Conservation (phyloP, 192 early-diverging fungal species). For the Glomus cerebriforme region DNA sequence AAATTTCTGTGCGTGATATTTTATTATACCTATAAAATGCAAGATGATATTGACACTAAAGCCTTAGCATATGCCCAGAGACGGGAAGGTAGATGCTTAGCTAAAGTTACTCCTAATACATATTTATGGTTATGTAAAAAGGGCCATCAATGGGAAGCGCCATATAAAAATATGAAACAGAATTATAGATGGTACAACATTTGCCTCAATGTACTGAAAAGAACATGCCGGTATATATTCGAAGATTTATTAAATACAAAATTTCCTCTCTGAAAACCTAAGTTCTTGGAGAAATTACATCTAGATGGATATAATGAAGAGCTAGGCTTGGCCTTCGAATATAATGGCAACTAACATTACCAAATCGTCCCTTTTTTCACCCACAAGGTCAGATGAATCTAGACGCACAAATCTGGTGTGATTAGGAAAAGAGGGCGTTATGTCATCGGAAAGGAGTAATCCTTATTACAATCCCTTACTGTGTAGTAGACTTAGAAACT, state of each 20-base stretch:
- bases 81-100: no score
- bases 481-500: no score
- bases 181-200: no score
- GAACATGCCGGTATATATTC: background rate
- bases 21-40: no score
- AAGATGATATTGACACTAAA: no score
- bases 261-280: background rate
- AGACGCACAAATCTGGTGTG: background rate
- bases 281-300: no score
- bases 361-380: background rate
- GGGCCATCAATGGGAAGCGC: background rate
- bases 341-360: background rate
- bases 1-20: no score
- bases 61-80: no score
- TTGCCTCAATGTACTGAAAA: no score
- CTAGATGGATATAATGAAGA: background rate
- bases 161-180: no score
- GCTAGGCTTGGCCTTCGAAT: background rate
- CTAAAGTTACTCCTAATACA: background rate
- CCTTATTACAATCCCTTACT: no score
- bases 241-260: background rate
- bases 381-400: background rate
- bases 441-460: background rate
- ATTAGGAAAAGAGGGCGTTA: background rate
- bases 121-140: constrained; percentile 1